These are phyloP conservation scores for Suhomyces bribrorum DNA, from an alignment of 1,139 yeast genomes.

Conservation along the genomic window DNA sequence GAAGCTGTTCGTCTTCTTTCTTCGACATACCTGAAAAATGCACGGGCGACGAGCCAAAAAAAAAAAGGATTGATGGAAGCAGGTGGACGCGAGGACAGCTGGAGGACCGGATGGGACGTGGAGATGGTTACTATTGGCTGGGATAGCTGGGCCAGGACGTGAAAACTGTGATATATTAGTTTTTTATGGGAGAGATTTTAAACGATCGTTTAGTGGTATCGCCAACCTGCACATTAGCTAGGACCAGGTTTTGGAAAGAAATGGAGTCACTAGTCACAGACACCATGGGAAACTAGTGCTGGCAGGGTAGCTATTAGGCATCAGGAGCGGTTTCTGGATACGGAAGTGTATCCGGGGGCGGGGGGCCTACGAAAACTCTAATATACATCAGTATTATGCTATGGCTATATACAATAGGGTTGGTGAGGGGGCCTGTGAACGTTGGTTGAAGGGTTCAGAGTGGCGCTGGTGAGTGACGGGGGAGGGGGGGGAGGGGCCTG, in stretches of 20 bases:
- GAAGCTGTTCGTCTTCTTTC: conserved; percentile 40
- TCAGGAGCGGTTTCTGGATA: too few relatives aligned
- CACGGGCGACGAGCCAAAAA: not conserved
- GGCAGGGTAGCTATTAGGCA: too few relatives aligned
- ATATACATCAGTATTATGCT: conserved; percentile 1
- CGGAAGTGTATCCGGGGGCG: not conserved
- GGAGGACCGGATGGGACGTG: not conserved
- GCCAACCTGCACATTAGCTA: too few relatives aligned
- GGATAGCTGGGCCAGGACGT: too few relatives aligned
- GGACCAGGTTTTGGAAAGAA: too few relatives aligned
- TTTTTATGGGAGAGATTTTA: conserved; percentile 8
- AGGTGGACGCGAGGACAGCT: not conserved
- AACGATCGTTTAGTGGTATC: conserved; percentile 18
- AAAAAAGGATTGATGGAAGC: not conserved
- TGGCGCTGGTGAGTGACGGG: not conserved
- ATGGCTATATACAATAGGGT: not conserved
- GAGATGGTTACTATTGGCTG: not conserved
- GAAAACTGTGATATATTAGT: too few relatives aligned
- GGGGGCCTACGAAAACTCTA: not conserved
- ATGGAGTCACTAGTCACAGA: too few relatives aligned
- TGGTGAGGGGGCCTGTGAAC: too few relatives aligned
- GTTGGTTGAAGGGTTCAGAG: not conserved
- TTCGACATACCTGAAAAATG: conserved; percentile 11
- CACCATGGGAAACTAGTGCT: too few relatives aligned
- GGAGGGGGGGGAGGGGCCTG: not conserved